Base-by-base conservation (phyloP, 2,329 filamentous ascomycete species). In the Diaporthe sp. region DNA sequence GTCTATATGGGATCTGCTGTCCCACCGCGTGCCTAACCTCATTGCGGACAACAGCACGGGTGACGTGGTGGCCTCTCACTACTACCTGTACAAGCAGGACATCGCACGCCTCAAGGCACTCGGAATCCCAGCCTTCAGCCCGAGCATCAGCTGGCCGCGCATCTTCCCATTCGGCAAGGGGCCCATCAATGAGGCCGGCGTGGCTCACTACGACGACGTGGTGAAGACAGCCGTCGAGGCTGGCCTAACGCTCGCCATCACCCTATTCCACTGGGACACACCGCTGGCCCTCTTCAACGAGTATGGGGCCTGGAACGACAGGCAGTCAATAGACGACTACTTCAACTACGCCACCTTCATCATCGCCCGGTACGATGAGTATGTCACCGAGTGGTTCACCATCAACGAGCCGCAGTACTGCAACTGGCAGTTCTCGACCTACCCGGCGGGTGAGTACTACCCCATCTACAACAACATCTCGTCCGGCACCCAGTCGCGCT, bases 391-490 rank as follows among this genome's bases (percentile, higher is more conserved):
- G 17, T 73, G 71, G 71, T 73, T 67, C 34, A 73, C 71, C 31
- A 73, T 73, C 34, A 73, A 73, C n/a, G 71, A 73, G 71, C 71
- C 71, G 4, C 71, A 73, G 71, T 73, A 73, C 58, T 73, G 71
- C 58, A 42, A 65, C 49, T 73, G 49, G 49, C 71, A 67, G 71
- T 73, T 65, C 58, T 53, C 47, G 25, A n/a, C 25, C 4, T 73
- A 73, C 51, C 71, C 71, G 47, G 58, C 60, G 28, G 71, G 71
- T 15, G 34, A 65, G n/a, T 67, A 65, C 34, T 73, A 65, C 58
- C 71, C 71, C 25, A n/a, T 53, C 58, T 73, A 73, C 71, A 73
- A 73, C 71, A 73, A 73, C 44, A 55, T 73, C 71, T 55, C 71
- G 25, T 37, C 44, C 9, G 63, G 71, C 42, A 25, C 44, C 22